These are phyloP conservation scores for Babesia caballi DNA, from an alignment of 169 alveolate species.

Conservation along the genomic window DNA sequence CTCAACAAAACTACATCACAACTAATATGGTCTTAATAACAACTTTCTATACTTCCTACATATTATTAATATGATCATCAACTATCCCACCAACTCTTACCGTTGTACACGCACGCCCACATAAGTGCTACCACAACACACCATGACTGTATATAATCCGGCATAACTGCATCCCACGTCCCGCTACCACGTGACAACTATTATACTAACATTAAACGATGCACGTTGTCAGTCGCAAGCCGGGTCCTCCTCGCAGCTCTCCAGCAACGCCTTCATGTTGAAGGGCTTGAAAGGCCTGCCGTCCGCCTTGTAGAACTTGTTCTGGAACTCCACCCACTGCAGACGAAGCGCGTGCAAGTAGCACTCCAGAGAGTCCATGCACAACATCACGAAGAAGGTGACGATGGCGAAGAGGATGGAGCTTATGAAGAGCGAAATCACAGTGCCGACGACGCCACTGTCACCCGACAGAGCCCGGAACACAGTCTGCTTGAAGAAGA, in stretches of 20 bases:
- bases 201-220: no score
- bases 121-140: no score
- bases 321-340: slow-evolving; percentile 99
- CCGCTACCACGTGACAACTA: no score
- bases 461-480: slow-evolving; percentile 40
- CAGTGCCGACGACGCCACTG: slow-evolving; percentile 40
- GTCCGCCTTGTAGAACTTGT: slow-evolving; percentile 98
- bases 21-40: no score
- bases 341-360: slow-evolving; percentile 98
- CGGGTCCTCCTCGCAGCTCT: neutral
- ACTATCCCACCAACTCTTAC: no score
- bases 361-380: slow-evolving; percentile 99
- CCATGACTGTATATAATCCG: no score
- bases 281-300: slow-evolving; percentile 92
- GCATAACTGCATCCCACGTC: no score
- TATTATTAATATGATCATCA: no score
- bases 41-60: no score
- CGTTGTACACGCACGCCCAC: no score
- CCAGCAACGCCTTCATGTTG: slow-evolving; percentile 61
- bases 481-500: slow-evolving; percentile 87
- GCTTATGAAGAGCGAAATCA: slow-evolving; percentile 67
- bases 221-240: neutral
- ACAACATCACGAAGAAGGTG: slow-evolving; percentile 94
- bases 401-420: slow-evolving; percentile 87
- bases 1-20: no score